These are phyloP conservation scores for Aphanomyces euteiches DNA, from an alignment of 352 stramenopile genomes.

Conservation along the genomic window DNA sequence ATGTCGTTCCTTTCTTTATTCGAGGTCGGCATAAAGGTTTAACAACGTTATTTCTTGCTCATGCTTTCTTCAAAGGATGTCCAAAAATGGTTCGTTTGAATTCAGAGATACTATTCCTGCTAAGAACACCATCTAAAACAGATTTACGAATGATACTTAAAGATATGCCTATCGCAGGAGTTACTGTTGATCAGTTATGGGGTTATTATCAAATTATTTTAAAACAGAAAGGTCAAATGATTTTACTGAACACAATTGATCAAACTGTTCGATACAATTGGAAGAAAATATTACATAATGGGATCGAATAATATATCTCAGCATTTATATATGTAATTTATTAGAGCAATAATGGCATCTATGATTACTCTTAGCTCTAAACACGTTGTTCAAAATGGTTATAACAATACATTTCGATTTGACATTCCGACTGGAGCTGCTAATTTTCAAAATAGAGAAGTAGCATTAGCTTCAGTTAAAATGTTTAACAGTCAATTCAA, in stretches of 20 bases:
- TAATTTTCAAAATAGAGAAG: not conserved
- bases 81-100: conserved; percentile 4
- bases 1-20: conserved; percentile 1
- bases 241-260: not conserved
- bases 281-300: not conserved
- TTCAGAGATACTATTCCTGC: not conserved
- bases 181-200: not conserved
- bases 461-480: not conserved
- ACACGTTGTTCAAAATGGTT: not conserved
- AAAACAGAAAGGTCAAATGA: not conserved
- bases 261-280: not conserved
- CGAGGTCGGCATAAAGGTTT: not conserved
- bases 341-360: not conserved
- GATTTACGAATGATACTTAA: not conserved
- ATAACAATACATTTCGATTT: not conserved
- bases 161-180: not conserved
- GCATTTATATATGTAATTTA: not conserved
- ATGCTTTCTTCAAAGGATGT: not conserved
- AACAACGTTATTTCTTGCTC: not conserved
- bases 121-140: not conserved
- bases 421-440: not conserved
- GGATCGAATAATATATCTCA: not conserved
- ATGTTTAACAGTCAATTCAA: conserved; percentile 1
- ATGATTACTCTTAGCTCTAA: not conserved
- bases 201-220: not conserved